Conservation (phyloP, 495 filamentous ascomycete species). For the Hypoxylon trugodes region DNA sequence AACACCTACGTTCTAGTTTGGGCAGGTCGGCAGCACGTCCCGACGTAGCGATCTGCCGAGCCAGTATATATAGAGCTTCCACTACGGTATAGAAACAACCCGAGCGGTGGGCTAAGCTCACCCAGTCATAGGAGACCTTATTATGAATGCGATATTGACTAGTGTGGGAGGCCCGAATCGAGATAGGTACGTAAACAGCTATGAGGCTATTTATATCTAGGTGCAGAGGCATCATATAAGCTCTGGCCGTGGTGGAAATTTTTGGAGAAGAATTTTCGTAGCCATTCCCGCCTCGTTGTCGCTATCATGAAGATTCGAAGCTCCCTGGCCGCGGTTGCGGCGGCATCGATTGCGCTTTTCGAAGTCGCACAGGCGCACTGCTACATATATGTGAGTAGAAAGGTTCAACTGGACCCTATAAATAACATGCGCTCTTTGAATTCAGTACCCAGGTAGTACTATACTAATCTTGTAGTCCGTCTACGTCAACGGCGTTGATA, state of each 20-base stretch:
- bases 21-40: slow-evolving; percentile 15
- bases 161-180: neutral
- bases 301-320: slow-evolving; percentile 4
- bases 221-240: neutral
- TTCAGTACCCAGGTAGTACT: neutral
- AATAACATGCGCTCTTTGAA: no score
- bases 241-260: neutral
- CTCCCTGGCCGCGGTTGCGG: slow-evolving; percentile 7
- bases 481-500: slow-evolving; percentile 56
- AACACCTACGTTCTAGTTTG: neutral
- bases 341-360: neutral
- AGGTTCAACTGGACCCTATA: no score
- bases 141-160: slow-evolving; percentile 1
- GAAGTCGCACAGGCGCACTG: slow-evolving; percentile 32
- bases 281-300: neutral
- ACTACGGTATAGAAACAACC: neutral
- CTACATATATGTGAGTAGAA: slow-evolving; percentile 43
- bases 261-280: neutral
- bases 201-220: neutral
- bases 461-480: slow-evolving; percentile 38
- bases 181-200: no score
- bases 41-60: slow-evolving; percentile 13
- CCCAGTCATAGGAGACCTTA: neutral
- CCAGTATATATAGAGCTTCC: neutral
- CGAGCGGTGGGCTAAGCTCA: neutral